Evolutionary conservation across 129 eudicot genomes (phyloP).

Genomic region (Heracleum sosnowskyi): DNA sequence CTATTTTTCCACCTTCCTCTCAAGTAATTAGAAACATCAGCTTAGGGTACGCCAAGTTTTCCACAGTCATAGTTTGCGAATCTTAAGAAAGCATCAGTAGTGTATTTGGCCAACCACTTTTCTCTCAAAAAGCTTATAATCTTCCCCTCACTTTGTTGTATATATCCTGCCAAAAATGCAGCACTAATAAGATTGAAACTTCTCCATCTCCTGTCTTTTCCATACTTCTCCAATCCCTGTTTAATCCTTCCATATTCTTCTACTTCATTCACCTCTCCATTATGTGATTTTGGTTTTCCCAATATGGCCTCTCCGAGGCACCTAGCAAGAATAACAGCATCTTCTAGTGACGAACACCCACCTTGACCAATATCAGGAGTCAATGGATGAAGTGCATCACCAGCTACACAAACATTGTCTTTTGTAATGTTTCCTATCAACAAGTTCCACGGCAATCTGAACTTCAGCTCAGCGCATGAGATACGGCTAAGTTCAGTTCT

Average conservation of each 20-base stretch:
- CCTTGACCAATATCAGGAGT: slow-evolving; percentile 87
- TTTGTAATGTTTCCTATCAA: slow-evolving; percentile 39
- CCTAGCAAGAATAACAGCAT: slow-evolving; percentile 52
- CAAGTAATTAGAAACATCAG: not conserved
- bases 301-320: slow-evolving; percentile 51
- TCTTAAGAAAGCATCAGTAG: slow-evolving; percentile 25
- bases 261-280: not conserved
- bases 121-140: slow-evolving; percentile 50
- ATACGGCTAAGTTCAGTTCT: slow-evolving; percentile 32
- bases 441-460: slow-evolving; percentile 56
- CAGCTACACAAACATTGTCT: slow-evolving; percentile 56
- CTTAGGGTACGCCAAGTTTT: not conserved
- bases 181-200: slow-evolving; percentile 45
- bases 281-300: slow-evolving; percentile 14
- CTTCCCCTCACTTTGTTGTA: slow-evolving; percentile 45
- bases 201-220: slow-evolving; percentile 65
- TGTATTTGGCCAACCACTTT: slow-evolving; percentile 40
- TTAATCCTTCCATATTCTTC: slow-evolving; percentile 37
- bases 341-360: slow-evolving; percentile 68
- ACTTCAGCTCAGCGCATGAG: slow-evolving; percentile 34
- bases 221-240: slow-evolving; percentile 51
- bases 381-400: slow-evolving; percentile 89
- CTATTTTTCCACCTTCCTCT: too few species aligned
- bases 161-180: slow-evolving; percentile 47
- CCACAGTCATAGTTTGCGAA: slow-evolving; percentile 64